Percentiles rank a stretch among this genome's conserved stretches.
Evolutionary conservation across 805 yeast species (phyloP).

Genomic region (Wickerhamiella brachini): DNA sequence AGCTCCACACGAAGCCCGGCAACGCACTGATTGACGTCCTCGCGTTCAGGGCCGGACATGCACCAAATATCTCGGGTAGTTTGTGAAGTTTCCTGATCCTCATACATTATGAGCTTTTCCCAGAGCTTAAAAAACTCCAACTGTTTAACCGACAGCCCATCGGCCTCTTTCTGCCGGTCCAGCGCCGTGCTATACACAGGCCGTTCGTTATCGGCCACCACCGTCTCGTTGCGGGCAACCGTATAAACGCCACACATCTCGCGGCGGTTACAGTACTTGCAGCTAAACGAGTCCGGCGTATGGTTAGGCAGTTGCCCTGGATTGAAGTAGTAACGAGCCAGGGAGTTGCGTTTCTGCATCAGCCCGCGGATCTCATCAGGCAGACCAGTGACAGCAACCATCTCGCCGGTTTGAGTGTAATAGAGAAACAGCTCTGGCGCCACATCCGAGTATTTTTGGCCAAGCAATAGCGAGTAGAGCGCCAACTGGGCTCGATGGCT

Average conservation of each 20-base stretch:
- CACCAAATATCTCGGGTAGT: slow-evolving; percentile 59
- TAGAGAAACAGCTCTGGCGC: slow-evolving; percentile 53
- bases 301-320: slow-evolving; percentile 6
- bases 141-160: slow-evolving; percentile 36
- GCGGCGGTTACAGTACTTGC: slow-evolving; percentile 18
- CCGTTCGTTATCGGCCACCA: neutral
- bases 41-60: slow-evolving; percentile 43
- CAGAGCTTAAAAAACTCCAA: slow-evolving; percentile 52
- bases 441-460: slow-evolving; percentile 65
- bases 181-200: neutral
- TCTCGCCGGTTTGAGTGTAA: slow-evolving; percentile 50
- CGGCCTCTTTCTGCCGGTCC: slow-evolving; percentile 26
- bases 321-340: slow-evolving; percentile 46
- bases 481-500: slow-evolving; percentile 80
- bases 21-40: slow-evolving; percentile 46
- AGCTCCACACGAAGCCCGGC: slow-evolving; percentile 34
- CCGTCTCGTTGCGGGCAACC: slow-evolving; percentile 10
- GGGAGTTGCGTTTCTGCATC: slow-evolving; percentile 54
- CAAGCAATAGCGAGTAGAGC: slow-evolving; percentile 61
- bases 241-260: slow-evolving; percentile 19
- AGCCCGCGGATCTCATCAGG: slow-evolving; percentile 49
- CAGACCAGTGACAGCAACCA: slow-evolving; percentile 40
- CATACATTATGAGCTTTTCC: slow-evolving; percentile 41
- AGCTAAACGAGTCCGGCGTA: slow-evolving; percentile 24
- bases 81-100: slow-evolving; percentile 39